phyloP scores from a whole-genome alignment of 2,329 filamentous ascomycete genomes.

The Didymella arachidicola region DNA sequence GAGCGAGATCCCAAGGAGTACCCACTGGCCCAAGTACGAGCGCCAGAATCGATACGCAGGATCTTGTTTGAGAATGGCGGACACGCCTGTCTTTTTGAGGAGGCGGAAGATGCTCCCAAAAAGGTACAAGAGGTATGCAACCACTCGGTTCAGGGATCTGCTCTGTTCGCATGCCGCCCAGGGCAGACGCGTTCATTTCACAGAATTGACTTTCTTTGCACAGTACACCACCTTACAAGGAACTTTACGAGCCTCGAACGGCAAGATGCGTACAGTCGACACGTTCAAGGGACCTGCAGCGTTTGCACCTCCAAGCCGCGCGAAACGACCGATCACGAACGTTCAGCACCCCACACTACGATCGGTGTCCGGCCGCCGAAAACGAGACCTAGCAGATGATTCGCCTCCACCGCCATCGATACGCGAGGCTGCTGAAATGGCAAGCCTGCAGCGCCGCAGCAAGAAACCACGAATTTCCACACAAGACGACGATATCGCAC shows the following conservation, averaged over 20 bases:
- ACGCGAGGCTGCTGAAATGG: conserved; percentile 61
- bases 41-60: conserved; percentile 77
- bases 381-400: conserved; percentile 50
- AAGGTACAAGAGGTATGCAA: conserved; percentile 63
- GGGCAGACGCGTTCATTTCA: conserved; percentile 21
- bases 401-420: conserved; percentile 63
- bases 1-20: conserved; percentile 88
- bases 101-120: conserved; percentile 65
- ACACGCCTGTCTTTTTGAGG: conserved; percentile 67
- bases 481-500: conserved; percentile 34
- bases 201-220: conserved; percentile 32
- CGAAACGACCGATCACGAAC: conserved; percentile 40
- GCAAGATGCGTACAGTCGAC: conserved; percentile 53
- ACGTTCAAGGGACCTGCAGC: conserved; percentile 53
- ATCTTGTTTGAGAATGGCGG: conserved; percentile 77
- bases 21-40: conserved; percentile 82
- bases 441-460: conserved; percentile 58
- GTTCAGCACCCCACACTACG: conserved; percentile 31
- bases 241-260: conserved; percentile 56
- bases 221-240: conserved; percentile 57
- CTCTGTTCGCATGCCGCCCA: conserved; percentile 31
- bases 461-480: conserved; percentile 56
- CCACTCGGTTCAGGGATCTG: conserved; percentile 25
- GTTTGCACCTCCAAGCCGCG: conserved; percentile 53
- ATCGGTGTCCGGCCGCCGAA: conserved; percentile 48